Conservation (phyloP, 345 rosid species). For the Geranium rotundifolium region DNA sequence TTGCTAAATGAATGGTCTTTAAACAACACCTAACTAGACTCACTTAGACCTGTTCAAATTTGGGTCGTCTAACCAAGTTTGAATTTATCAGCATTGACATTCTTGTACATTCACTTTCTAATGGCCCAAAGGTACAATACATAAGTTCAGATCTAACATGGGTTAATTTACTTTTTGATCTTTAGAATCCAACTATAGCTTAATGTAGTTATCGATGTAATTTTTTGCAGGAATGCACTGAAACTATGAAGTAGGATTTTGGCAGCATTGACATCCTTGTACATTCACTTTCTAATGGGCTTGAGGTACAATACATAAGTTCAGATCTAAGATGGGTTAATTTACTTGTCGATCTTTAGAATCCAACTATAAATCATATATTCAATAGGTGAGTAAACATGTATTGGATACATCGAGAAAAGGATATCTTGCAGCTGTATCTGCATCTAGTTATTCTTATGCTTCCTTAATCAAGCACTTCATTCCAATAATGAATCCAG, state of each 20-base stretch:
- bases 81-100: slow-evolving; percentile 89
- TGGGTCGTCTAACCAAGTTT: too few relatives aligned
- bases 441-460: slow-evolving; percentile 91
- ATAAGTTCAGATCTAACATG: neutral
- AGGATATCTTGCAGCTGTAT: slow-evolving; percentile 85
- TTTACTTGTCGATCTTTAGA: neutral
- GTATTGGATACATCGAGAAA: slow-evolving; percentile 88
- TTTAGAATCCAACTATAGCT: neutral
- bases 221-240: slow-evolving; percentile 67
- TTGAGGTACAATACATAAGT: slow-evolving; percentile 44
- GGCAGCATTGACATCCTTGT: slow-evolving; percentile 89
- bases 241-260: slow-evolving; percentile 73
- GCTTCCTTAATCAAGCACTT: slow-evolving; percentile 81
- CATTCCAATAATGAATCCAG: slow-evolving; percentile 88
- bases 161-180: neutral
- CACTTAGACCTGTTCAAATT: too few relatives aligned
- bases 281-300: slow-evolving; percentile 93
- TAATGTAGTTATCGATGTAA: slow-evolving; percentile 9
- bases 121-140: slow-evolving; percentile 74
- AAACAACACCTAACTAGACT: too few relatives aligned
- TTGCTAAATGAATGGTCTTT: too few relatives aligned
- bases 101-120: slow-evolving; percentile 91
- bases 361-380: neutral
- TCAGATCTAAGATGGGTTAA: neutral
- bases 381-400: slow-evolving; percentile 66